A percentile compares a stretch with the other conserved stretches of the same genome.
phyloP scores from a whole-genome alignment of 768 basidiomycete species.

The Fistulinella prunicolor region DNA sequence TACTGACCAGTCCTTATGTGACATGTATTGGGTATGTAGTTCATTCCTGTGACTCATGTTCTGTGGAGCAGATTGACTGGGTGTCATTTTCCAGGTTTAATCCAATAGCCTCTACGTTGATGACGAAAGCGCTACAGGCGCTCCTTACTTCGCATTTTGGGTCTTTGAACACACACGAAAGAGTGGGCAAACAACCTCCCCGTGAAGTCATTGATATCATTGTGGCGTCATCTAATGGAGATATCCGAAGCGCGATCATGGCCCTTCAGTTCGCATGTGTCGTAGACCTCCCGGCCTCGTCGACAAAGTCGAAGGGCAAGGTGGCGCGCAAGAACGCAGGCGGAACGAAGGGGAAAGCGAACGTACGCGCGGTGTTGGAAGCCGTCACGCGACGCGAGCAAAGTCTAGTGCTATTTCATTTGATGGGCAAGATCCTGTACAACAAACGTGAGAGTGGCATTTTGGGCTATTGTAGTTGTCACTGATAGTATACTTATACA shows the following conservation, averaged over 20 bases:
- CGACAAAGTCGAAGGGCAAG: conserved; percentile 21
- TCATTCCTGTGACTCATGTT: neutral
- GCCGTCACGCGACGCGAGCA: conserved; percentile 81
- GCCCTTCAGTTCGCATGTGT: conserved; percentile 83
- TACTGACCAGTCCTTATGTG: conserved; percentile 71
- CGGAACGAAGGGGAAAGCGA: conserved; percentile 15
- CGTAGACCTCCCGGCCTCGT: conserved; percentile 28
- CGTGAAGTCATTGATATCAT: conserved; percentile 73
- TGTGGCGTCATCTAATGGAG: conserved; percentile 80
- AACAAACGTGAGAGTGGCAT: conserved; percentile 69
- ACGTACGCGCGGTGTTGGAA: conserved; percentile 50
- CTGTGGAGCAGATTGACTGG: neutral
- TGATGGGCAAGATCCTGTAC: conserved; percentile 90
- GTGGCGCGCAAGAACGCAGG: conserved; percentile 32
- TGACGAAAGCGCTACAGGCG: conserved; percentile 72
- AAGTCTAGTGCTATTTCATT: conserved; percentile 83
- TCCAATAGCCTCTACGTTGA: conserved; percentile 83
- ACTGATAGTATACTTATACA: conserved; percentile 30
- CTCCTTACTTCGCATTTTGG: conserved; percentile 52
- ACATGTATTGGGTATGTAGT: conserved; percentile 70
- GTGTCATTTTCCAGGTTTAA: conserved; percentile 63
- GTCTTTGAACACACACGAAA: conserved; percentile 14
- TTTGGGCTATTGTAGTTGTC: neutral
- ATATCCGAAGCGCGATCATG: conserved; percentile 93
- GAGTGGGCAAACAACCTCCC: conserved; percentile 40